Evolutionary conservation across 345 rosid genomes (phyloP).

Genomic region (Eucalyptus fibrosa): DNA sequence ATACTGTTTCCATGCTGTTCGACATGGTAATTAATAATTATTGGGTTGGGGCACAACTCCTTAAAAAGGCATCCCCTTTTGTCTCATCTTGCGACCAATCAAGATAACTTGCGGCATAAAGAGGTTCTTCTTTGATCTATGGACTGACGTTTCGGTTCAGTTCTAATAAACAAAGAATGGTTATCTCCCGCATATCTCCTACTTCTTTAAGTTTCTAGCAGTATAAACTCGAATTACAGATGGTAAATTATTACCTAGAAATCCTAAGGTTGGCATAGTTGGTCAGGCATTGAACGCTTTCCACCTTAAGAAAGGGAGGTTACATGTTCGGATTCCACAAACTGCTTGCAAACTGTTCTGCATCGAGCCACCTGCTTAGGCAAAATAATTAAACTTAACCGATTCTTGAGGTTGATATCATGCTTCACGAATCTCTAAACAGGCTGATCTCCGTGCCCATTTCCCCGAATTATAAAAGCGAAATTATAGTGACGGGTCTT

Average conservation of each 20-base stretch:
- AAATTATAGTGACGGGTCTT: background rate
- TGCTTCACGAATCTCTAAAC: background rate
- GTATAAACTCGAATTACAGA: background rate
- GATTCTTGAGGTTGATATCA: background rate
- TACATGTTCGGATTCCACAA: background rate
- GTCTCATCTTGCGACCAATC: background rate
- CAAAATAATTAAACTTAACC: background rate
- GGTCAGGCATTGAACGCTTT: background rate
- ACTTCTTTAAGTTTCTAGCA: background rate
- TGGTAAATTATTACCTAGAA: background rate
- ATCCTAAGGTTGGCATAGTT: too few relatives aligned
- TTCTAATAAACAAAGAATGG: background rate
- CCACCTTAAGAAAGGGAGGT: background rate
- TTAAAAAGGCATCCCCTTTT: background rate
- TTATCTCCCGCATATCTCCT: background rate
- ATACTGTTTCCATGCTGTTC: background rate
- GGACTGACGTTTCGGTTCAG: background rate
- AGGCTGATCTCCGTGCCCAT: background rate
- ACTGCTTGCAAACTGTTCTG: background rate
- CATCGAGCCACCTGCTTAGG: accelerated
- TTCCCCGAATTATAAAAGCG: background rate
- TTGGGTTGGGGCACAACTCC: background rate
- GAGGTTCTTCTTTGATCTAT: background rate
- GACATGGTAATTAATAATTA: background rate
- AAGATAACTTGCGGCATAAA: background rate